phyloP scores from a whole-genome alignment of 2,329 filamentous ascomycete species.

The Colletotrichum chrysophilum region DNA sequence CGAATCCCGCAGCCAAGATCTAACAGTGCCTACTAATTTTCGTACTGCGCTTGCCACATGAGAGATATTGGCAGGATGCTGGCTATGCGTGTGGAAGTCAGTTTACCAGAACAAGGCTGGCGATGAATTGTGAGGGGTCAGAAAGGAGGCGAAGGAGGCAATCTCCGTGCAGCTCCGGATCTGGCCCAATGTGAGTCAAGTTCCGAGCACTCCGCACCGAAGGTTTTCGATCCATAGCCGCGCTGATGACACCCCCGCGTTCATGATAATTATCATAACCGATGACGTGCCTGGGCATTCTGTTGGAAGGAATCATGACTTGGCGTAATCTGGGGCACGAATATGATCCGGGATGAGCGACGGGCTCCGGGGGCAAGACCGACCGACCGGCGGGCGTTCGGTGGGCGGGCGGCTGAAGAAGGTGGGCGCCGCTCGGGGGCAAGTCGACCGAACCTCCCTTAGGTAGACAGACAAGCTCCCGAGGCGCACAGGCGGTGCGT shows the following conservation, averaged over 20 bases:
- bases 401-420: neutral
- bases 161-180: neutral
- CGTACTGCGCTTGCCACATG: neutral
- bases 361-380: neutral
- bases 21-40: neutral
- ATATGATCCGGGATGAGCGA: neutral
- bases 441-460: neutral
- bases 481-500: neutral
- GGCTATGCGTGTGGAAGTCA: neutral
- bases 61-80: neutral
- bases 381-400: neutral
- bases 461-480: neutral
- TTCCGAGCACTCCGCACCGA: neutral
- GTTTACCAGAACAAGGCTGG: neutral
- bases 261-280: neutral
- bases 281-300: neutral
- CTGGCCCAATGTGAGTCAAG: neutral
- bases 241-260: neutral
- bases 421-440: neutral
- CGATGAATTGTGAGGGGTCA: neutral
- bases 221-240: neutral
- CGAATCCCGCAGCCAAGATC: neutral
- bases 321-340: neutral
- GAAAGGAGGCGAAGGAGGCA: neutral
- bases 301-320: neutral